A percentile compares a stretch with the other conserved stretches of the same genome.
These are phyloP conservation scores for Podospora anserina DNA, from an alignment of 495 filamentous ascomycete species.

Conservation along the genomic window DNA sequence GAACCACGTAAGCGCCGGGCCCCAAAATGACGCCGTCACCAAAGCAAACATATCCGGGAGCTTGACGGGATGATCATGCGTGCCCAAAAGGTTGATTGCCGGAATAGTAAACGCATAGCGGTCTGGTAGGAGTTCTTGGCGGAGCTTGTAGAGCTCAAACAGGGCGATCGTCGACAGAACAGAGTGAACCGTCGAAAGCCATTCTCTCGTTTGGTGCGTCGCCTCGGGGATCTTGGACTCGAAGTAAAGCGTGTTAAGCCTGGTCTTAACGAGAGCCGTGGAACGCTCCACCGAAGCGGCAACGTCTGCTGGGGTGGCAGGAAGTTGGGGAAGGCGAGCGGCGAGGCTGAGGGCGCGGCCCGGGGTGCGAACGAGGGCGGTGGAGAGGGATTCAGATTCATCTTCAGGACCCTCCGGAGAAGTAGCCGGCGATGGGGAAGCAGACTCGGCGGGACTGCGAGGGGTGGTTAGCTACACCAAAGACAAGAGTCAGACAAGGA, in stretches of 20 bases:
- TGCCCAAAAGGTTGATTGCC: conserved; percentile 53
- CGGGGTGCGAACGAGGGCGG: conserved; percentile 56
- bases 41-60: conserved; percentile 80
- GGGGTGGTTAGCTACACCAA: conserved; percentile 5
- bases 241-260: conserved; percentile 47
- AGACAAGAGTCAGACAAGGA: not conserved
- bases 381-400: conserved; percentile 23
- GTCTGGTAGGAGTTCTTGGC: conserved; percentile 61
- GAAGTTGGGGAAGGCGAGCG: conserved; percentile 55
- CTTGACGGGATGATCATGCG: conserved; percentile 50
- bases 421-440: not conserved
- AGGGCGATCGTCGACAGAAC: conserved; percentile 62
- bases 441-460: not conserved
- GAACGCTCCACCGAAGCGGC: conserved; percentile 77
- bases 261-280: conserved; percentile 60
- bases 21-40: conserved; percentile 79
- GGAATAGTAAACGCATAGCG: conserved; percentile 69
- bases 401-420: not conserved
- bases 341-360: conserved; percentile 51
- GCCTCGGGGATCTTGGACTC: conserved; percentile 52
- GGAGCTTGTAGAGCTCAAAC: conserved; percentile 60
- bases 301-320: conserved; percentile 80
- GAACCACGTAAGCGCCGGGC: conserved; percentile 72
- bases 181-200: conserved; percentile 62
- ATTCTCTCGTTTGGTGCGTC: conserved; percentile 60